A percentile compares a stretch with the other conserved stretches of the same genome.
Evolutionary conservation across 2,329 filamentous ascomycete species (phyloP).

Genomic region (Fusarium fracticaudum): DNA sequence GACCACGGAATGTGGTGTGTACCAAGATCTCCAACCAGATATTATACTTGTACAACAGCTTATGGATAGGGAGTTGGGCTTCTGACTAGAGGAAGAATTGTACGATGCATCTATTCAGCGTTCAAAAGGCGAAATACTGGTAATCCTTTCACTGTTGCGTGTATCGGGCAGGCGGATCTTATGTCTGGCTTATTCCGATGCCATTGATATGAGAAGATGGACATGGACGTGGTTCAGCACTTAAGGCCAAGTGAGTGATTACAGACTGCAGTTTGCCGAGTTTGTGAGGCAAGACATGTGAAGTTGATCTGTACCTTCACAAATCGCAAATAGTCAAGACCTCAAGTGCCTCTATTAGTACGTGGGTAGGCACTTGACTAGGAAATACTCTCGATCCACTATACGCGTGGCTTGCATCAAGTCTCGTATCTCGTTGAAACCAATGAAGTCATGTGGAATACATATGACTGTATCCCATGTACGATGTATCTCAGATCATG

Average conservation of each 20-base stretch:
- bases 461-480: not conserved
- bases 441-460: not conserved
- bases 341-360: not conserved
- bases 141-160: not conserved
- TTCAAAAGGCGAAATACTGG: not conserved
- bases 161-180: not conserved
- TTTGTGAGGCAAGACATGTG: not conserved
- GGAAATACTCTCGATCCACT: conserved; percentile 10
- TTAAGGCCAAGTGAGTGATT: not conserved
- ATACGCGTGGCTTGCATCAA: conserved; percentile 31
- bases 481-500: not conserved
- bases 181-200: not conserved
- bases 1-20: conserved; percentile 26
- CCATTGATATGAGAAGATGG: not conserved
- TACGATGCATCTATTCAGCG: conserved; percentile 15
- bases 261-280: not conserved
- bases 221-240: not conserved
- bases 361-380: not conserved
- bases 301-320: not conserved
- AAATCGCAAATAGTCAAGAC: not conserved
- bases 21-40: conserved; percentile 19
- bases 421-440: not conserved
- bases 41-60: conserved; percentile 39
- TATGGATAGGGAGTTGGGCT: conserved; percentile 23
- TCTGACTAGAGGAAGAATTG: conserved; percentile 16